phyloP scores from a whole-genome alignment of 306 rosid genomes.

The Quercus cerris region DNA sequence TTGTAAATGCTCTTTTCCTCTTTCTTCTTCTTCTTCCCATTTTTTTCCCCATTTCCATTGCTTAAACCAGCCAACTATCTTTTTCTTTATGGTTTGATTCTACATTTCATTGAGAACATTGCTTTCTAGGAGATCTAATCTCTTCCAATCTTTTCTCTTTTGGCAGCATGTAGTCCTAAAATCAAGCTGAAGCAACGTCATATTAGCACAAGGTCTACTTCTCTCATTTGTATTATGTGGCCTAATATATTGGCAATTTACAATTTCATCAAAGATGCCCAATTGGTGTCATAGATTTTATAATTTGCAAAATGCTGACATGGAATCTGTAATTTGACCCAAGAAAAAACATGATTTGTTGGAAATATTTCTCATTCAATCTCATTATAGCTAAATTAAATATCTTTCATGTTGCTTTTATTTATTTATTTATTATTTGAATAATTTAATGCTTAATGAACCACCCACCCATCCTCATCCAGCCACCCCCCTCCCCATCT shows the following conservation, averaged over 20 bases:
- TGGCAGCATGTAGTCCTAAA: slow-evolving; percentile 77
- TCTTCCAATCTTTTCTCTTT: slow-evolving; percentile 17
- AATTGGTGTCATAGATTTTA: too few relatives aligned
- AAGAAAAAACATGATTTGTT: not conserved
- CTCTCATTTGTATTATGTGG: slow-evolving; percentile 5
- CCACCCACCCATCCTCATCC: too few relatives aligned
- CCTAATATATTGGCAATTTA: not conserved
- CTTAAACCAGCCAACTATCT: not conserved
- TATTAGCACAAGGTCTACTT: slow-evolving; percentile 11
- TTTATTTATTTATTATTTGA: not conserved
- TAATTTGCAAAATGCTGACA: not conserved
- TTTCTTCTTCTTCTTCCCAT: not conserved
- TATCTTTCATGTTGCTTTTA: not conserved
- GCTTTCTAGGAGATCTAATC: slow-evolving; percentile 4
- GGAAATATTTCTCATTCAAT: not conserved
- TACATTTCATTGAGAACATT: not conserved
- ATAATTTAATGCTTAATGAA: too few relatives aligned
- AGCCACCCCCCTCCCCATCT: too few relatives aligned
- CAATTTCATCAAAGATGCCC: not conserved
- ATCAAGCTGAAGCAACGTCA: slow-evolving; percentile 35
- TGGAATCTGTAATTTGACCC: not conserved
- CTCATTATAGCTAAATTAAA: not conserved
- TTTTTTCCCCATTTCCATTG: not conserved
- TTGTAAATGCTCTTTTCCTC: not conserved
- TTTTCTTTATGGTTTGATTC: slow-evolving; percentile 9